Base-by-base conservation (phyloP, 148 eudicot genomes). In the Persicaria tinctoria region DNA sequence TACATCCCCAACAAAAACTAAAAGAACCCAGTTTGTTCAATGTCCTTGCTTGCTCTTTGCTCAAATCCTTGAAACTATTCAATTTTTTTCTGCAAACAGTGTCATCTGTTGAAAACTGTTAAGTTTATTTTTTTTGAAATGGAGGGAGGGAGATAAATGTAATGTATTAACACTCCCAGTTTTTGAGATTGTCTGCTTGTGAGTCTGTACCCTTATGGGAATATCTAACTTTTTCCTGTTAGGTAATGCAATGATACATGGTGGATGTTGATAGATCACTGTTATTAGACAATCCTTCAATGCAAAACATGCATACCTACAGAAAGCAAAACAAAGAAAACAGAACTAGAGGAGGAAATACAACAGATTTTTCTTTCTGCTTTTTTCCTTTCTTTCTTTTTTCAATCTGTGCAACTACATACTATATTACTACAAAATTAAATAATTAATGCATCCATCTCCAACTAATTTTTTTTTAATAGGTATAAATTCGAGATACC, bases 161-260 rank as follows among this genome's bases (percentile, higher is more conserved):
- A 57, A 14, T 86, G 85, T 87, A 86, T 87, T 82, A 76, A 82
- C 82, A 86, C 88, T 76, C 86, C 46, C 85, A 83, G 85, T 84
- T 79, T 76, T 12, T 72, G 70, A 85, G 80, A 79, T 84, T 84
- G 89, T 83, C 92, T 88, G 88, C 60, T 86, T 86, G 80, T 78
- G 79, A 82, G 73, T 83, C 83, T 78, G 82, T 73, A 81, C 78
- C 70, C 70, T 38, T 66, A 66, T 66, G 70, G 70, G 70, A 66
- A 66, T 66, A 66, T 66, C 81, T 74, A 76, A 62, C 83, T 64
- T 81, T 78, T 80, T 72, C 78, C 72, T 76, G 62, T 11, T 79
- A 55, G 70, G 70, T 62, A 63, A 47, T 60, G 70, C 51, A 75
- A 62, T 48, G 70, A 57, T 74, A 20, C 76, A 66, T 66, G 70